Conservation (phyloP, 148 eudicot species). For the Vaccinium macrocarpon region DNA sequence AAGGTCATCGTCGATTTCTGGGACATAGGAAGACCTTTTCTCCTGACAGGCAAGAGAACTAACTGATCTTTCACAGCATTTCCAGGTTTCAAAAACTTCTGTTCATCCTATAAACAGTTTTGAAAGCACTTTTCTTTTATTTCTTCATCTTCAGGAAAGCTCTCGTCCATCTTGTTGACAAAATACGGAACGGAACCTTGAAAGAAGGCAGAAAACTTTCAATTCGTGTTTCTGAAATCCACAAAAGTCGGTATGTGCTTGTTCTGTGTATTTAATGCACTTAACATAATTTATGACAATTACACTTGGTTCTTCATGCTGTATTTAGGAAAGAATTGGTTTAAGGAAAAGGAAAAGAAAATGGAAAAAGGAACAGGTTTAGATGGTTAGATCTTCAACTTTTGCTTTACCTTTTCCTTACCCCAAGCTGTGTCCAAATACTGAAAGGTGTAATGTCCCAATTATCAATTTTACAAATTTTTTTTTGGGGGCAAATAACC, state of each 20-base stretch:
- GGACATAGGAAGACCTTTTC: conserved; percentile 91
- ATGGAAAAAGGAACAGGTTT: background rate
- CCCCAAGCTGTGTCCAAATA: background rate
- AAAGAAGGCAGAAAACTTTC: conserved; percentile 79
- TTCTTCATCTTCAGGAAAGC: conserved; percentile 49
- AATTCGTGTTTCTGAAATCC: conserved; percentile 57
- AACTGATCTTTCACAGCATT: conserved; percentile 1
- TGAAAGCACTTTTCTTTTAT: conserved; percentile 9
- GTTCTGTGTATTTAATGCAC: background rate
- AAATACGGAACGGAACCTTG: conserved; percentile 63
- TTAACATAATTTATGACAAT: background rate
- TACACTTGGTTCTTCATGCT: background rate
- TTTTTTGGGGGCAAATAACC: background rate
- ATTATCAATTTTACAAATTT: background rate
- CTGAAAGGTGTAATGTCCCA: background rate
- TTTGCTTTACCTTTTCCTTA: background rate
- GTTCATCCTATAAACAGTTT: background rate
- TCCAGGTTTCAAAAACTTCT: background rate
- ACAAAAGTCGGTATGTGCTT: conserved; percentile 64
- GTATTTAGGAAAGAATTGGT: background rate
- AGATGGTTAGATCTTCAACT: background rate
- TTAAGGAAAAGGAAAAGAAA: background rate
- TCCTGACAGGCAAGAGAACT: conserved; percentile 70
- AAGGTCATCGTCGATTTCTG: conserved; percentile 90
- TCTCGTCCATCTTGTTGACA: conserved; percentile 76